Evolutionary conservation across 1,284 basidiomycete genomes (phyloP), one percentile per base, ranked within the genome.

Genomic region (Coniferiporia sulphurascens): DNA sequence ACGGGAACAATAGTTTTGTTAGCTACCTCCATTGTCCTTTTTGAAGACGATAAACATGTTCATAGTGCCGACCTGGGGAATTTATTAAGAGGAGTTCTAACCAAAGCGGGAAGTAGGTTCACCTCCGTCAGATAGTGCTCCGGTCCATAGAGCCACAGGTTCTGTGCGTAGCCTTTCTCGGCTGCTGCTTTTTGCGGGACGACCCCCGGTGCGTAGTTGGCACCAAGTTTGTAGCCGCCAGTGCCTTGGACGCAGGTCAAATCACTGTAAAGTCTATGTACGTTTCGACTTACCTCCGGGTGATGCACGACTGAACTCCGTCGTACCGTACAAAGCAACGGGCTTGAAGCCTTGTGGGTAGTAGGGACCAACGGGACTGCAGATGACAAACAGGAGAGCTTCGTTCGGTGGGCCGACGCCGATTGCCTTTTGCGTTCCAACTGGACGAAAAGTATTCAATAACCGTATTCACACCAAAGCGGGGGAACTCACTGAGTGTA

Each of bases 331-430:
- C 53, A 99, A 78, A 13, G 91, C 86, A 34, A 99, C 87, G 17
- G 96, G 96, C 76, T 99, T 98, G 80, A 98, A 98, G 8, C 96
- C 96, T 43, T 88, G 75, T 0, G 93, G 87, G 74, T 96, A 99
- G 74, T 98, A 99, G 1, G 96, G 95, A 15, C 95, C 95, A 27
- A 94, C 93, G 43, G 94, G 95, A 66, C 87, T 91, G 71, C 88
- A 87, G 68, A 99, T 98, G 58, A 99, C 95, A 70, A 94, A 98
- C 36, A 99, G 83, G 15, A 98, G 82, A 0, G 95, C 95, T 65
- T 96, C 90, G 55, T 80, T 85, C 1, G 93, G 91, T 6, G 95
- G 93, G 54, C 86, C 82, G 38, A 99, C 91, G 36, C 96, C 95
- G 49, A 99, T 84, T 0, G 89, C 86, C 52, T 83, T 85, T 67